Evolutionary conservation across 2,329 filamentous ascomycete genomes (phyloP).

Genomic region (Beauveria asiatica): DNA sequence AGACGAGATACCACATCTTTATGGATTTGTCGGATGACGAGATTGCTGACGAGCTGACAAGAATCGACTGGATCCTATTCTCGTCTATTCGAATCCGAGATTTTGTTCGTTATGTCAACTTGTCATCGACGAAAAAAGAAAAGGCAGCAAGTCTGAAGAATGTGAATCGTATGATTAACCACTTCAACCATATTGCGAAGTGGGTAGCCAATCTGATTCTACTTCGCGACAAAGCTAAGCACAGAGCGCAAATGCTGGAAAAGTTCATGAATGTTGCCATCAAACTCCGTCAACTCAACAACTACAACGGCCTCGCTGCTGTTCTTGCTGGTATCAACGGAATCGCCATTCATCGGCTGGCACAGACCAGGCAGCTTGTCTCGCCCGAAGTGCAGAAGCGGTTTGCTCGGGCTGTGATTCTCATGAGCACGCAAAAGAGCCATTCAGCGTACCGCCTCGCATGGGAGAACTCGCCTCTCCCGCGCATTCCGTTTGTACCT

Average conservation of each 20-base stretch:
- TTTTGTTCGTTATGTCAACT: constrained; percentile 80
- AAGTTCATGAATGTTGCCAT: constrained; percentile 90
- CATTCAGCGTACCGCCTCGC: constrained; percentile 94
- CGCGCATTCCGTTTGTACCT: constrained; percentile 88
- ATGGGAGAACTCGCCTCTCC: constrained; percentile 88
- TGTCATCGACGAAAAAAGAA: constrained; percentile 62
- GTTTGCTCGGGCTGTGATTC: constrained; percentile 77
- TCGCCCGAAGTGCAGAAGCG: constrained; percentile 65
- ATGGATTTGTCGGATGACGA: constrained; percentile 81
- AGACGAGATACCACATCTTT: constrained; percentile 80
- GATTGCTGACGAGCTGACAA: constrained; percentile 82
- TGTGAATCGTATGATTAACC: constrained; percentile 87
- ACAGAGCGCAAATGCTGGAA: constrained; percentile 81
- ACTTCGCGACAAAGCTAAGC: constrained; percentile 90
- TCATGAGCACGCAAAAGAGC: constrained; percentile 90
- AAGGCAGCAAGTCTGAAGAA: constrained; percentile 71
- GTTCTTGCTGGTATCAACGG: constrained; percentile 88
- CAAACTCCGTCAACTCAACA: constrained; percentile 84
- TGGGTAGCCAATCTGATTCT: constrained; percentile 81
- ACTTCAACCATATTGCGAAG: constrained; percentile 79
- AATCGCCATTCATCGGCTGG: constrained; percentile 73
- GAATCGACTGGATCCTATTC: constrained; percentile 98
- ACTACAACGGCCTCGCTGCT: constrained; percentile 94
- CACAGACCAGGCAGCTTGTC: constrained; percentile 70
- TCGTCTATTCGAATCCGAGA: constrained; percentile 89